A percentile compares a stretch with the other conserved stretches of the same genome.
phyloP scores from a whole-genome alignment of 768 basidiomycete genomes.

The Russula vinacea region DNA sequence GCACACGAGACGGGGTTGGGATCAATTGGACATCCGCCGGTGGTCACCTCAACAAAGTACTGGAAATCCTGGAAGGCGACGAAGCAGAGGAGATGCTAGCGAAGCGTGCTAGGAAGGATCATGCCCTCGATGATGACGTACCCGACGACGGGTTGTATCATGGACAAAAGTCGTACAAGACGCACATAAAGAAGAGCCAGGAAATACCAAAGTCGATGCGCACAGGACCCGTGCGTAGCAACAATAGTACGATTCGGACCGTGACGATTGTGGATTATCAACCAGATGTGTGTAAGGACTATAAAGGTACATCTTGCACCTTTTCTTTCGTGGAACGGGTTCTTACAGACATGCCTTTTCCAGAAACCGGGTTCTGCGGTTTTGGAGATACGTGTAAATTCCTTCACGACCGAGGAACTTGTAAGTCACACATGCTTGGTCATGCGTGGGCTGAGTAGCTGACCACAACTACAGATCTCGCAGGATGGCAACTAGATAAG shows the following conservation, averaged over 20 bases:
- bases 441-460: conserved; percentile 22
- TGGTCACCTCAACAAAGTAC: conserved; percentile 67
- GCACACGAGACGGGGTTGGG: conserved; percentile 50
- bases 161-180: conserved; percentile 78
- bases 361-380: conserved; percentile 98
- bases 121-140: conserved; percentile 53
- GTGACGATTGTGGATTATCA: conserved; percentile 97
- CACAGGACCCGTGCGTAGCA: conserved; percentile 73
- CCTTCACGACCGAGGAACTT: conserved; percentile 94
- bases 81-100: conserved; percentile 74
- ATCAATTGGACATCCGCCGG: conserved; percentile 76
- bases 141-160: conserved; percentile 85
- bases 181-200: conserved; percentile 75
- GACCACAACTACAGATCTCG: conserved; percentile 59
- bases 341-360: conserved; percentile 9
- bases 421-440: conserved; percentile 46
- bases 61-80: conserved; percentile 80
- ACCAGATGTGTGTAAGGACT: conserved; percentile 99
- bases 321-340: neutral
- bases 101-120: conserved; percentile 58
- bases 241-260: conserved; percentile 76
- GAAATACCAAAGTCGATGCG: conserved; percentile 88
- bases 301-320: conserved; percentile 71
- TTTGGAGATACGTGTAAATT: conserved; percentile 99
- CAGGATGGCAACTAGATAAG: conserved; percentile 98